Conservation (phyloP, 1,139 yeast genomes). For the Hemisphaericaspora xylofermentans region DNA sequence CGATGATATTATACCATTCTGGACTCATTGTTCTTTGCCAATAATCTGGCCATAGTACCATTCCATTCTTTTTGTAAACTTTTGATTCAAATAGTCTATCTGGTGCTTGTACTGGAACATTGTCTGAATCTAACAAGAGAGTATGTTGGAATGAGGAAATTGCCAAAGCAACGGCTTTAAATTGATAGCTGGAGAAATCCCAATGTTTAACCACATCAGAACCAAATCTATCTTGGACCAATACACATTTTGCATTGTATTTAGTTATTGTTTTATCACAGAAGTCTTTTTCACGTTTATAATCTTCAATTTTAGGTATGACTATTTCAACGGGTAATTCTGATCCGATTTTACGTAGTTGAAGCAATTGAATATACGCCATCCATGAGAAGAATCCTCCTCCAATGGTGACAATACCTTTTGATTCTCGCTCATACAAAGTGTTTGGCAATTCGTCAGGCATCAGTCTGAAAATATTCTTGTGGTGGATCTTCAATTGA, state of each 20-base stretch:
- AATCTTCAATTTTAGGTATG: slow-evolving; percentile 33
- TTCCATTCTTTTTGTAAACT: slow-evolving; percentile 55
- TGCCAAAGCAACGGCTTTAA: slow-evolving; percentile 39
- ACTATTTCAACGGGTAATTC: slow-evolving; percentile 37
- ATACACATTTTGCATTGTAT: slow-evolving; percentile 30
- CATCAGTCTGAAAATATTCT: slow-evolving; percentile 19
- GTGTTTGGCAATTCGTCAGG: slow-evolving; percentile 24
- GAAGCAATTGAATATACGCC: slow-evolving; percentile 32
- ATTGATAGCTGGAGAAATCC: slow-evolving; percentile 38
- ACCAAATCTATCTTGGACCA: slow-evolving; percentile 36
- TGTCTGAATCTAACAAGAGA: slow-evolving; percentile 43
- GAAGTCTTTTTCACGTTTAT: slow-evolving; percentile 26
- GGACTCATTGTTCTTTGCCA: slow-evolving; percentile 78
- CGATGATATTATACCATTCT: slow-evolving; percentile 62
- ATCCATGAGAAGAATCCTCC: slow-evolving; percentile 42
- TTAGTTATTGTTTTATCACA: slow-evolving; percentile 26
- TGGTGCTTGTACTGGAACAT: slow-evolving; percentile 35
- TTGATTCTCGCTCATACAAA: slow-evolving; percentile 26
- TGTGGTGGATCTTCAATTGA: slow-evolving; percentile 26
- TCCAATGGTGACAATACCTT: slow-evolving; percentile 39
- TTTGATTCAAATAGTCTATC: slow-evolving; percentile 48
- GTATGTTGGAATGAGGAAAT: slow-evolving; percentile 43
- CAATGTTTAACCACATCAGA: slow-evolving; percentile 32
- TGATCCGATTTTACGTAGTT: slow-evolving; percentile 36
- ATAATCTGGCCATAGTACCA: slow-evolving; percentile 80